phyloP scores from a whole-genome alignment of 225 moss, liverwort and hornwort genomes.

The Asterella californica region DNA sequence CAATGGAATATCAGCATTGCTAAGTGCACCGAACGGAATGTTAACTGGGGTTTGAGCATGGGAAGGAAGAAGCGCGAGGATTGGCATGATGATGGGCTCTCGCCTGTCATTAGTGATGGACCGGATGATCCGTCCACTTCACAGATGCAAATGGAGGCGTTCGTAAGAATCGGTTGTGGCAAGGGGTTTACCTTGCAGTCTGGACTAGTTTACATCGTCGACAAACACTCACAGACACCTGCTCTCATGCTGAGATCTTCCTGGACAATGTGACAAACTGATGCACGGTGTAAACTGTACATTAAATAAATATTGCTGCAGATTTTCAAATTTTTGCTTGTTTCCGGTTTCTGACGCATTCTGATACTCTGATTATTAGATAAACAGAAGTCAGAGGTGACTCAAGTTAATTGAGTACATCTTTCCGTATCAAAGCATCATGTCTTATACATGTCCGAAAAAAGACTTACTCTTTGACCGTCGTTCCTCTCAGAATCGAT shows the following conservation, averaged over 20 bases:
- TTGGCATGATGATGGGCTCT: slow-evolving; percentile 38
- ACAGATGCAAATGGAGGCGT: slow-evolving; percentile 87
- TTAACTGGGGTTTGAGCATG: slow-evolving; percentile 44
- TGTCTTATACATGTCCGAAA: too few relatives aligned
- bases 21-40: slow-evolving; percentile 37
- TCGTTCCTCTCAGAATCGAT: too few relatives aligned
- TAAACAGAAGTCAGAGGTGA: too few relatives aligned
- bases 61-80: slow-evolving; percentile 45
- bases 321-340: too few relatives aligned
- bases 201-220: slow-evolving; percentile 69
- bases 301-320: too few relatives aligned
- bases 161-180: slow-evolving; percentile 62
- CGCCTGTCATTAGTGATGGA: slow-evolving; percentile 11
- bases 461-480: too few relatives aligned
- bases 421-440: too few relatives aligned
- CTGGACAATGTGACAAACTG: slow-evolving; percentile 54
- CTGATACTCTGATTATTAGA: too few relatives aligned
- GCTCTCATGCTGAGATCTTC: slow-evolving; percentile 74
- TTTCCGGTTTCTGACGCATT: too few relatives aligned
- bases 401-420: too few relatives aligned
- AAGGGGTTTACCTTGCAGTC: slow-evolving; percentile 79
- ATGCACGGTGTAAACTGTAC: neutral
- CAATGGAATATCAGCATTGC: slow-evolving; percentile 53
- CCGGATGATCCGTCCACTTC: slow-evolving; percentile 29
- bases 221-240: slow-evolving; percentile 81